Conservation (phyloP, 768 basidiomycete genomes). For the Zangia roseola region DNA sequence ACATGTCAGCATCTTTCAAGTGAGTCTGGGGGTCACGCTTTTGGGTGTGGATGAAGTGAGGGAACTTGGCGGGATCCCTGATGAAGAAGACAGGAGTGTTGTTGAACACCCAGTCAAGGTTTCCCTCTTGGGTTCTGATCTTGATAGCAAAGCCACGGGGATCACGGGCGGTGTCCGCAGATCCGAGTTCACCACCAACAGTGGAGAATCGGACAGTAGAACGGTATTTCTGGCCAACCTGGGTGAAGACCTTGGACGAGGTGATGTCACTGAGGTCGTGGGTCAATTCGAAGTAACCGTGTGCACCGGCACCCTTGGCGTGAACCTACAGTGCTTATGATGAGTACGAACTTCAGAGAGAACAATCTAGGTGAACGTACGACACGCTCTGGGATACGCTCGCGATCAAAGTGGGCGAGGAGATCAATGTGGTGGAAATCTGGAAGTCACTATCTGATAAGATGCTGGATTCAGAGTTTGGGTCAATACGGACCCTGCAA, state of each 20-base stretch:
- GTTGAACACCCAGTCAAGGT: constrained; percentile 91
- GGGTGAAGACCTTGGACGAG: constrained; percentile 62
- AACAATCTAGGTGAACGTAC: constrained; percentile 40
- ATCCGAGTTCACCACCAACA: constrained; percentile 85
- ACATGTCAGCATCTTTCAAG: constrained; percentile 82
- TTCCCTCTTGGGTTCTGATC: constrained; percentile 88
- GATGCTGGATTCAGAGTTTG: background rate
- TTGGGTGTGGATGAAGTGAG: constrained; percentile 93
- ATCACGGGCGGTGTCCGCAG: constrained; percentile 90
- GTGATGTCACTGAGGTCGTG: constrained; percentile 83
- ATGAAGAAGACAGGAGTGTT: constrained; percentile 93
- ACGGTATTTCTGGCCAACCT: constrained; percentile 65
- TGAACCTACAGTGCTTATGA: constrained; percentile 58
- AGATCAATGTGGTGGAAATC: constrained; percentile 90
- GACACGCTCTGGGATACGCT: constrained; percentile 94
- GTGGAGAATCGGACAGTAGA: constrained; percentile 90
- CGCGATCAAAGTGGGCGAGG: constrained; percentile 90
- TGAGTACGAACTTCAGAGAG: constrained; percentile 15
- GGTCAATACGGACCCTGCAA: constrained; percentile 65
- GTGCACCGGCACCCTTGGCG: constrained; percentile 90
- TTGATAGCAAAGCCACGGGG: constrained; percentile 92
- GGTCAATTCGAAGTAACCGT: constrained; percentile 91
- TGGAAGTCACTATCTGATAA: constrained; percentile 29
- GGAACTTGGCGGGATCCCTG: constrained; percentile 84
- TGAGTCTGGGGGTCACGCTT: constrained; percentile 92